Conservation (phyloP, 169 alveolate genomes). For the Plasmodium vinckei region DNA sequence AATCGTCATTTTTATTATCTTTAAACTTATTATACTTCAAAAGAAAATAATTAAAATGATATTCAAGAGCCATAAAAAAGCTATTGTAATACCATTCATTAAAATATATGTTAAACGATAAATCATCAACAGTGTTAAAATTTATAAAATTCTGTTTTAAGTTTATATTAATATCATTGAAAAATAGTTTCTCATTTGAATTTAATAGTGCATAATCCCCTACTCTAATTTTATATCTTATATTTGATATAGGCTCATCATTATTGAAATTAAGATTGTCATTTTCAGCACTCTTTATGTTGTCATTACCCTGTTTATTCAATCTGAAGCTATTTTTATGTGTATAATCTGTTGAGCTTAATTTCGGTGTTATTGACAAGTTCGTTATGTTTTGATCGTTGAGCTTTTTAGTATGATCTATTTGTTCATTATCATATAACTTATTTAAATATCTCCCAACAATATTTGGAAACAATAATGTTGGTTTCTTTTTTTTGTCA, state of each 20-base stretch:
- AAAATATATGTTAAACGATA: slow-evolving; percentile 31
- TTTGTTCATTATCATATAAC: background rate
- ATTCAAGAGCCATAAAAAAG: slow-evolving; percentile 62
- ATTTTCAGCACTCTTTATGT: background rate
- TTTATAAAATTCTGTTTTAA: slow-evolving; percentile 62
- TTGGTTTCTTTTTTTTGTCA: background rate
- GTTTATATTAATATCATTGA: slow-evolving; percentile 64
- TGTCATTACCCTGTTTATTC: background rate
- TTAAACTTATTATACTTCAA: slow-evolving; percentile 19
- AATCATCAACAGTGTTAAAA: slow-evolving; percentile 61
- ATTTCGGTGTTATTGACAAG: background rate
- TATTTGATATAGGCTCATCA: slow-evolving; percentile 16
- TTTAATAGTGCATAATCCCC: slow-evolving; percentile 55
- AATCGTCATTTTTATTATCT: background rate
- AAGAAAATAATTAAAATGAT: slow-evolving; percentile 40
- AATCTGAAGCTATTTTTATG: background rate
- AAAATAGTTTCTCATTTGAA: slow-evolving; percentile 33
- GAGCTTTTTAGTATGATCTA: background rate
- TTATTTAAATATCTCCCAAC: slow-evolving; percentile 5
- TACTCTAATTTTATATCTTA: slow-evolving; percentile 56
- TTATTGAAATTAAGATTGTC: background rate
- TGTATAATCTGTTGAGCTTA: background rate
- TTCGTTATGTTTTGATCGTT: too few species aligned
- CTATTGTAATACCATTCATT: slow-evolving; percentile 74
- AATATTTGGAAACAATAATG: slow-evolving; percentile 5